A percentile compares a stretch with the other conserved stretches of the same genome.
phyloP scores from a whole-genome alignment of 2,329 filamentous ascomycete genomes.

The Lithohypha guttulata region DNA sequence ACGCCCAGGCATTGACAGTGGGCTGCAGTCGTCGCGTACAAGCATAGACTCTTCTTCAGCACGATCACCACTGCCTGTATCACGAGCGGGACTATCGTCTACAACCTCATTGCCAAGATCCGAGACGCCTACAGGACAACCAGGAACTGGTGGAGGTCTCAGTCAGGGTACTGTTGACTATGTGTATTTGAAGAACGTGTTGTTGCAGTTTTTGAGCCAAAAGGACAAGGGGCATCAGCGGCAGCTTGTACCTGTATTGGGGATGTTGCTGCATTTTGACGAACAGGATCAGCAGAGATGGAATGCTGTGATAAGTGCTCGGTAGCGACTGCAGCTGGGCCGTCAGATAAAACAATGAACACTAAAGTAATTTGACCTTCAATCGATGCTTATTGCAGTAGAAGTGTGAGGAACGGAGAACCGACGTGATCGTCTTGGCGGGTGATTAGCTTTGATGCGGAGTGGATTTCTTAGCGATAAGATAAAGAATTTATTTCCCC shows the following conservation, averaged over 20 bases:
- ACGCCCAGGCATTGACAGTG: slow-evolving; percentile 30
- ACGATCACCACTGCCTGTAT: slow-evolving; percentile 30
- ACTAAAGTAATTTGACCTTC: too few species aligned
- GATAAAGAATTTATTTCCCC: too few species aligned
- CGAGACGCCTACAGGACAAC: slow-evolving; percentile 28
- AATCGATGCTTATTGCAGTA: too few species aligned
- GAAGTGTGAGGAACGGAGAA: too few species aligned
- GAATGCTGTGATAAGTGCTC: slow-evolving; percentile 8
- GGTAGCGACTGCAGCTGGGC: too few species aligned
- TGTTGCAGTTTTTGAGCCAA: slow-evolving; percentile 56
- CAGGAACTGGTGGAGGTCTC: slow-evolving; percentile 14
- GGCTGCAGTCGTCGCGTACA: slow-evolving; percentile 44
- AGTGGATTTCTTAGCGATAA: too few species aligned
- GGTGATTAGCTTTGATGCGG: too few species aligned
- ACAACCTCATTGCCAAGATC: slow-evolving; percentile 24
- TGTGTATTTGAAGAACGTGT: slow-evolving; percentile 56
- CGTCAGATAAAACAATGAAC: too few species aligned
- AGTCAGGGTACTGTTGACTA: slow-evolving; percentile 40
- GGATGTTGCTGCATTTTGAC: slow-evolving; percentile 57
- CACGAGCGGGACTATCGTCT: slow-evolving; percentile 21
- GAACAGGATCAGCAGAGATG: slow-evolving; percentile 15
- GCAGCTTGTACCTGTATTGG: slow-evolving; percentile 54
- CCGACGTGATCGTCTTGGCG: too few species aligned
- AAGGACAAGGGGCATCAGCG: slow-evolving; percentile 58
- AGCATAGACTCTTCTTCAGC: slow-evolving; percentile 43